Conservation (phyloP, 2,329 filamentous ascomycete genomes). For the Epichloe glyceriae region DNA sequence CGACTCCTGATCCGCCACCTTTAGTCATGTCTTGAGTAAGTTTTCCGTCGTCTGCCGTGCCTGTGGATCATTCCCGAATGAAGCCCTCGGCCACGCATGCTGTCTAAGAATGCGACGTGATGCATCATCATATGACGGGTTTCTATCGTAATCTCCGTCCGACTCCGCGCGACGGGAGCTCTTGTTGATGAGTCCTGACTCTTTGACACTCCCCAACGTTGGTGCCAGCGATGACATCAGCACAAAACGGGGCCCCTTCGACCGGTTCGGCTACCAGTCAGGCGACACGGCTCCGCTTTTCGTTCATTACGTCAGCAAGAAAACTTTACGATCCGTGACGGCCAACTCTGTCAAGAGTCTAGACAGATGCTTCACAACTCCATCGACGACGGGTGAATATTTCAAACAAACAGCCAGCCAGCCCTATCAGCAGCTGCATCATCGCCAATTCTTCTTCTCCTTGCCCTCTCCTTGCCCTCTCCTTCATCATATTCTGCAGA, state of each 20-base stretch:
- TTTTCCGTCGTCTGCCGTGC: too few relatives aligned
- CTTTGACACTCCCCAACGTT: too few relatives aligned
- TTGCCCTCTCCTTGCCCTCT: background rate
- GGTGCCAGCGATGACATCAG: too few relatives aligned
- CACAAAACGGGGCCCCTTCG: too few relatives aligned
- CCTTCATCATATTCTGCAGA: background rate
- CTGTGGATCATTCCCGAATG: background rate
- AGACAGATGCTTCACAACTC: constrained; percentile 2
- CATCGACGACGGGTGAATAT: constrained; percentile 3
- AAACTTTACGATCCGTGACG: constrained; percentile 9
- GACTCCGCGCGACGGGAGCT: background rate
- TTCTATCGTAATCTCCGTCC: background rate
- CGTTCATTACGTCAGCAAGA: constrained; percentile 10
- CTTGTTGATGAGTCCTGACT: background rate
- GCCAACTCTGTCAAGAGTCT: background rate
- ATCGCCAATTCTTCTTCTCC: background rate
- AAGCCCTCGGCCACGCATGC: background rate
- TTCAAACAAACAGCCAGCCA: background rate
- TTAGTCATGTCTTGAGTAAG: too few relatives aligned
- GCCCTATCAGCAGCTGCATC: constrained; percentile 4
- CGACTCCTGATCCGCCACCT: background rate
- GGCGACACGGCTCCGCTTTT: background rate
- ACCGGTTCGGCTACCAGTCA: background rate
- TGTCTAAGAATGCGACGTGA: background rate
- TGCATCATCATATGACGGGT: too few relatives aligned